Percentiles rank a stretch among this genome's conserved stretches.
These are phyloP conservation scores for Aurifilum marmelostoma DNA, from an alignment of 2,329 filamentous ascomycete species.

Conservation along the genomic window DNA sequence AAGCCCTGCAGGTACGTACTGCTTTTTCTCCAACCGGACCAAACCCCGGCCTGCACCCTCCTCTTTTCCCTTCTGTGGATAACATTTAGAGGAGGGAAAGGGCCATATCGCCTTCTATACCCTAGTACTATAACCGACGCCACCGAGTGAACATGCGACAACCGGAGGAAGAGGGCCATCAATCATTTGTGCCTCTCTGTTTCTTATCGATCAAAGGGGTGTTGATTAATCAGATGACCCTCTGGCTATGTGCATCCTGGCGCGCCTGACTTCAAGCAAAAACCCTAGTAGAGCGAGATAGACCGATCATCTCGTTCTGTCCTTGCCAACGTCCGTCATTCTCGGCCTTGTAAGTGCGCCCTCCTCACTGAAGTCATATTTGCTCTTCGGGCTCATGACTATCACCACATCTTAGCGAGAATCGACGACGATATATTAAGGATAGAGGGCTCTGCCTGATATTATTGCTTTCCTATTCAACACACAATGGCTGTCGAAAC, in stretches of 20 bases:
- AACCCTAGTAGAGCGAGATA: neutral
- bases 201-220: neutral
- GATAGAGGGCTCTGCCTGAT: too few relatives aligned
- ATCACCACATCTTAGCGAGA: too few relatives aligned
- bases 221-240: neutral
- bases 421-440: too few relatives aligned
- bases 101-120: neutral
- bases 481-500: neutral
- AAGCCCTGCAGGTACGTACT: slow-evolving; percentile 25
- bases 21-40: neutral
- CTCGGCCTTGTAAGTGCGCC: neutral
- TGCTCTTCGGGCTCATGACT: too few relatives aligned
- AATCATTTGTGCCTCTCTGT: neutral
- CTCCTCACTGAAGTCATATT: neutral
- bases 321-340: neutral
- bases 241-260: neutral
- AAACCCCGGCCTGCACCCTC: neutral
- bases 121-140: neutral
- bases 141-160: neutral
- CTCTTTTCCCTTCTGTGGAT: neutral
- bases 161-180: neutral
- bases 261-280: neutral
- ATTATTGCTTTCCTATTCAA: neutral
- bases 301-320: neutral
- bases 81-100: neutral